A percentile compares a stretch with the other conserved stretches of the same genome.
phyloP scores from a whole-genome alignment of 306 rosid genomes.

The Rosa rugosa region DNA sequence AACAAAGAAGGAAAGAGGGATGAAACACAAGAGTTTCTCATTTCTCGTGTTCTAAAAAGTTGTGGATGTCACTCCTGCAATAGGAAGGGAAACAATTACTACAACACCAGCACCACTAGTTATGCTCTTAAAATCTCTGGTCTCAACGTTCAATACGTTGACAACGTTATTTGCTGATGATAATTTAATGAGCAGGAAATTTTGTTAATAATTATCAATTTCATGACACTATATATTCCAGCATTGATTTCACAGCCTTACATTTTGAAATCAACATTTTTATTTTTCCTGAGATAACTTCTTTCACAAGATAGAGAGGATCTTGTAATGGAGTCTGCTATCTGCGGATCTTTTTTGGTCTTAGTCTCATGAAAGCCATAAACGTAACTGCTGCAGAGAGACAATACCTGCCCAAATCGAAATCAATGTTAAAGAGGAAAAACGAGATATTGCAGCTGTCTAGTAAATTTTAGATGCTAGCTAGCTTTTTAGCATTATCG shows the following conservation, averaged over 20 bases:
- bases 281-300: background rate
- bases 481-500: background rate
- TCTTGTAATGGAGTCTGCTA: slow-evolving; percentile 30
- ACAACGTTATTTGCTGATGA: background rate
- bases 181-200: background rate
- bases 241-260: background rate
- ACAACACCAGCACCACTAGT: background rate
- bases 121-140: background rate
- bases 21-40: background rate
- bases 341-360: slow-evolving; percentile 53
- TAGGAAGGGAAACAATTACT: background rate
- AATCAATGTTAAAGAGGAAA: slow-evolving; percentile 1
- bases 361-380: slow-evolving; percentile 79
- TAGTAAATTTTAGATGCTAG: background rate
- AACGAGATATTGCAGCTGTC: background rate
- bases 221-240: background rate
- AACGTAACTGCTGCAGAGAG: slow-evolving; percentile 91
- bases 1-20: background rate
- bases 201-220: background rate
- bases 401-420: slow-evolving; percentile 65
- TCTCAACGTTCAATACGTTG: too few relatives aligned
- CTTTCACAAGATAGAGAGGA: background rate
- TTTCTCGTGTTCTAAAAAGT: background rate
- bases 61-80: background rate
- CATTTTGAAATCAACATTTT: background rate